Conservation (phyloP, 2,329 filamentous ascomycete genomes). For the Colletotrichum lindemuthianum region DNA sequence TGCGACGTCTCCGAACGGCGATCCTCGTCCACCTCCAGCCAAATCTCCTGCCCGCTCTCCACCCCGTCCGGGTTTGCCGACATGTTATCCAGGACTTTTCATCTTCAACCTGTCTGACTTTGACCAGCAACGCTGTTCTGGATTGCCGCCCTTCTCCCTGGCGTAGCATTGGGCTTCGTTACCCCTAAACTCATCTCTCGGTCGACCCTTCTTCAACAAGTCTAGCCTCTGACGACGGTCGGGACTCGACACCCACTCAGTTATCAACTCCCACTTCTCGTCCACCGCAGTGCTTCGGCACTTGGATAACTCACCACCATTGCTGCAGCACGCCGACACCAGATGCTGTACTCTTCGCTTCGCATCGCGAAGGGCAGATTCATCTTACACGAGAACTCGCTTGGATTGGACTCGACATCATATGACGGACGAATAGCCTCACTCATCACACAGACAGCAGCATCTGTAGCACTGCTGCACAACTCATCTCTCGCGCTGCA, state of each 20-base stretch:
- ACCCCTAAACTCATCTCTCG: conserved; percentile 1
- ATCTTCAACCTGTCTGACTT: neutral
- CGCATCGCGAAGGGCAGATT: neutral
- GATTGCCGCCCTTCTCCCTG: neutral
- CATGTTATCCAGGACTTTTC: conserved; percentile 5
- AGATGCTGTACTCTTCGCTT: neutral
- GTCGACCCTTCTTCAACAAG: conserved; percentile 18
- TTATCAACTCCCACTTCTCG: neutral
- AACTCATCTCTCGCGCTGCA: neutral
- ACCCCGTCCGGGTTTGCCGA: conserved; percentile 16
- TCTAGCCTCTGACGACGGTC: conserved; percentile 14
- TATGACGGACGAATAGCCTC: neutral
- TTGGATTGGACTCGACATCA: neutral
- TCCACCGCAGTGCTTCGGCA: neutral
- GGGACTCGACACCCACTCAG: neutral
- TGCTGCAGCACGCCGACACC: too few relatives aligned
- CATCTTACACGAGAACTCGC: neutral
- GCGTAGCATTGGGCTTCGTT: neutral
- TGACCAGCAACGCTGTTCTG: too few relatives aligned
- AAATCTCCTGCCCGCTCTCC: neutral
- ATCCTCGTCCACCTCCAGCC: neutral
- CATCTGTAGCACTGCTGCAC: neutral
- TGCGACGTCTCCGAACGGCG: neutral
- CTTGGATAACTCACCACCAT: neutral
- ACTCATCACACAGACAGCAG: neutral